A percentile compares a stretch with the other conserved stretches of the same genome.
These are phyloP conservation scores for Fraxinus xanthoxyloides DNA, from an alignment of 305 asterid species.

Conservation along the genomic window DNA sequence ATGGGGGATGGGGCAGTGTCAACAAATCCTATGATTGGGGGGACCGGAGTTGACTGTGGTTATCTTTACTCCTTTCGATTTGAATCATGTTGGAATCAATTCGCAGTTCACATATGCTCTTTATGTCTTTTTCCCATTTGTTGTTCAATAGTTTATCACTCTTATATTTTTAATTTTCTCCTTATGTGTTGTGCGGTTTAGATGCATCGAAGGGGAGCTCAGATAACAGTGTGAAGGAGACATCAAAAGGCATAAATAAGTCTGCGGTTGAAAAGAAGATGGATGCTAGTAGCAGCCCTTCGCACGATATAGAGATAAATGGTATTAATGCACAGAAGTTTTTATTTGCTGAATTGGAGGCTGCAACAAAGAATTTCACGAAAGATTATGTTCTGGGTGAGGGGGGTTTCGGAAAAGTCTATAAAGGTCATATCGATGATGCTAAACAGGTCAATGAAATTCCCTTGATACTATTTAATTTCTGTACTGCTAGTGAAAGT, in stretches of 20 bases:
- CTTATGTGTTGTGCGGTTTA: slow-evolving; percentile 1
- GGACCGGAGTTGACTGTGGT: background rate
- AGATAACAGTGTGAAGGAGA: slow-evolving; percentile 32
- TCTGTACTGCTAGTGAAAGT: background rate
- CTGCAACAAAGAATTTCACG: slow-evolving; percentile 41
- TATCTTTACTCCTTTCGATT: background rate
- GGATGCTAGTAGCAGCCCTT: slow-evolving; percentile 15
- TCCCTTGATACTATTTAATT: background rate
- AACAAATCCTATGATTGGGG: background rate
- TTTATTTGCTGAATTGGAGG: slow-evolving; percentile 35
- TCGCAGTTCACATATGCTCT: background rate
- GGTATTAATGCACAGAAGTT: slow-evolving; percentile 36
- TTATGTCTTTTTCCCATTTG: background rate
- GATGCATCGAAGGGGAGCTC: slow-evolving; percentile 26
- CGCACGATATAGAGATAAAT: slow-evolving; percentile 24
- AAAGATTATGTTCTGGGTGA: slow-evolving; percentile 38
- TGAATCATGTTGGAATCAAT: background rate
- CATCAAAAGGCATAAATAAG: slow-evolving; percentile 22
- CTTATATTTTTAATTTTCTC: background rate
- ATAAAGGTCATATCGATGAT: slow-evolving; percentile 35
- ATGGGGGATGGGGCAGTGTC: background rate
- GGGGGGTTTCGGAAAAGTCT: slow-evolving; percentile 56
- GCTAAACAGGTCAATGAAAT: slow-evolving; percentile 38
- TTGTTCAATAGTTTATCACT: background rate
- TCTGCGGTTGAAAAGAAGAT: slow-evolving; percentile 25